phyloP scores from a whole-genome alignment of 2,329 filamentous ascomycete species.

The Neurospora sp. region DNA sequence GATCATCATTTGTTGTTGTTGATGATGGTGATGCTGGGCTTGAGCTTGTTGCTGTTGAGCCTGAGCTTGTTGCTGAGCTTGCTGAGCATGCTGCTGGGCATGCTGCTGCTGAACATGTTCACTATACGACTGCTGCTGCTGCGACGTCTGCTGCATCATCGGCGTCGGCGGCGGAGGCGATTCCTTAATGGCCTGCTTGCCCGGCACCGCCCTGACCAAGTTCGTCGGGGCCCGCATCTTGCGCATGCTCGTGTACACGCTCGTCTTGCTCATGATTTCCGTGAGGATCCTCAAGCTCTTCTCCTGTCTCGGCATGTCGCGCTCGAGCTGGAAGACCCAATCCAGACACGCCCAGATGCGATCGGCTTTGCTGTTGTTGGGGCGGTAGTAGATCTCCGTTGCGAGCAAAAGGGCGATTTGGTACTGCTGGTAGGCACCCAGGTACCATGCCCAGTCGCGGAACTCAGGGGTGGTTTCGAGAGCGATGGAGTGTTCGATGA shows the following conservation, averaged over 20 bases:
- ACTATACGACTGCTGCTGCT: background rate
- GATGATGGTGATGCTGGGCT: background rate
- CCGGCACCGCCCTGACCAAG: conserved; percentile 29
- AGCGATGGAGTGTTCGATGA: conserved; percentile 37
- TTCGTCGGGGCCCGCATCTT: conserved; percentile 43
- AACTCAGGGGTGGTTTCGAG: conserved; percentile 38
- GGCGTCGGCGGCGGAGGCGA: conserved; percentile 13
- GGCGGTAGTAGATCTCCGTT: conserved; percentile 54
- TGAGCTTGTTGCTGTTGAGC: background rate
- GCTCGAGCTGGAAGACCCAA: conserved; percentile 57
- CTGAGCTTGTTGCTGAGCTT: background rate
- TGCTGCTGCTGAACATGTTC: background rate
- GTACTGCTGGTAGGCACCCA: conserved; percentile 62
- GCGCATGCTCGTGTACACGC: conserved; percentile 49
- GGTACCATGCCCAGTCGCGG: conserved; percentile 58
- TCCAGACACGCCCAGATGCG: conserved; percentile 65
- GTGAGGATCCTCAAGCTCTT: conserved; percentile 53
- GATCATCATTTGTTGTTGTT: conserved; percentile 4
- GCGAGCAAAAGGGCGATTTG: conserved; percentile 61
- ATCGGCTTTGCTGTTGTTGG: conserved; percentile 46
- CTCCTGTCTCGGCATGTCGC: conserved; percentile 37
- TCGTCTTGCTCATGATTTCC: conserved; percentile 52
- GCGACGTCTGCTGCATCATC: conserved; percentile 5
- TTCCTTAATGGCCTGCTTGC: conserved; percentile 26
- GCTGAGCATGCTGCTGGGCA: conserved; percentile 2